These are phyloP conservation scores for Entomortierella chlamydospora DNA, from an alignment of 192 early-diverging fungal genomes.

Conservation along the genomic window DNA sequence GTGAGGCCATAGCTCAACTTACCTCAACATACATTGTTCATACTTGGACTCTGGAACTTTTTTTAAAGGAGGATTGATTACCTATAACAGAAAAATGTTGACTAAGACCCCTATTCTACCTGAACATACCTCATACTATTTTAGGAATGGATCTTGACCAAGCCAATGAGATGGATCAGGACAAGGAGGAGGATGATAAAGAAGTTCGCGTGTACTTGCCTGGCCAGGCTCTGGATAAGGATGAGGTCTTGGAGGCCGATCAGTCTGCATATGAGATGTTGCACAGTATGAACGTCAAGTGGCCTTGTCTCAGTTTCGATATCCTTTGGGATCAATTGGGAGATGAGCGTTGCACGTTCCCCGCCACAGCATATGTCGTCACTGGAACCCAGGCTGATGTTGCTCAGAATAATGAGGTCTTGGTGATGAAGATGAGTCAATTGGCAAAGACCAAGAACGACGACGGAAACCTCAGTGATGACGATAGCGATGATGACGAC, in stretches of 20 bases:
- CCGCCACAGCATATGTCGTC: slow-evolving; percentile 92
- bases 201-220: slow-evolving; percentile 89
- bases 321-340: slow-evolving; percentile 91
- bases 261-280: slow-evolving; percentile 97
- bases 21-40: no score
- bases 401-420: slow-evolving; percentile 87
- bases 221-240: slow-evolving; percentile 86
- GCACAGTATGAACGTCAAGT: slow-evolving; percentile 90
- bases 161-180: slow-evolving; percentile 49
- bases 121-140: background rate
- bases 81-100: no score
- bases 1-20: background rate
- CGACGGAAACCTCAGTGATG: slow-evolving; percentile 80
- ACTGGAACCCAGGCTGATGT: slow-evolving; percentile 93
- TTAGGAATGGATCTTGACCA: slow-evolving; percentile 53
- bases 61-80: background rate
- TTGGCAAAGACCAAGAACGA: slow-evolving; percentile 94
- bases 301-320: slow-evolving; percentile 98
- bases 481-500: slow-evolving; percentile 81
- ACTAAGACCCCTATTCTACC: no score
- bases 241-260: slow-evolving; percentile 94
- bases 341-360: slow-evolving; percentile 81
- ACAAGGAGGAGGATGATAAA: slow-evolving; percentile 63
- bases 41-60: no score
- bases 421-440: slow-evolving; percentile 96